Conservation (phyloP, 768 basidiomycete species). For the Daedaleopsis sinensis region DNA sequence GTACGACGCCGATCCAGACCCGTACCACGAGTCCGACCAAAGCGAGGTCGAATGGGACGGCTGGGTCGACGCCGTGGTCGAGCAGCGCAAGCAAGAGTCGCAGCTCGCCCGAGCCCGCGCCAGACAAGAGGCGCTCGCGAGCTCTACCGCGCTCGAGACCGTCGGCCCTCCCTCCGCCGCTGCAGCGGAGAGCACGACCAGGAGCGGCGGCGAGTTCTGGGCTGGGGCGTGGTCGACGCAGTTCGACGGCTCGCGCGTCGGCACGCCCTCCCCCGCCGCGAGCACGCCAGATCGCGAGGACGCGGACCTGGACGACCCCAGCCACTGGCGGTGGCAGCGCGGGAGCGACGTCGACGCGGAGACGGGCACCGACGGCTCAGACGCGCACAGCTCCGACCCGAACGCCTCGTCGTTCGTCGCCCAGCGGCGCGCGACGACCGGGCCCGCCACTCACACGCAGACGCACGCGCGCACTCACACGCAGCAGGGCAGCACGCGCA, state of each 20-base stretch:
- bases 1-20: constrained; percentile 20
- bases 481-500: constrained; percentile 4
- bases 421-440: background rate
- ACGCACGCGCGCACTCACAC: background rate
- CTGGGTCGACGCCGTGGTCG: constrained; percentile 61
- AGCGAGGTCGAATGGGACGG: constrained; percentile 69
- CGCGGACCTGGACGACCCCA: background rate
- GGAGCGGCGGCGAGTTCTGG: constrained; percentile 5
- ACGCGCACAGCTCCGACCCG: constrained; percentile 10
- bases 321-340: background rate
- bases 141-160: constrained; percentile 6
- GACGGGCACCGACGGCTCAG: constrained; percentile 5
- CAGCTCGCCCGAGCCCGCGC: constrained; percentile 9
- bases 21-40: constrained; percentile 26
- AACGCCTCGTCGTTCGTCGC: background rate
- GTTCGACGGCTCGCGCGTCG: background rate
- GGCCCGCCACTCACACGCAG: no score
- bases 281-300: constrained; percentile 5
- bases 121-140: background rate
- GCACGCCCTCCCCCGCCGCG: background rate
- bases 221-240: constrained; percentile 4
- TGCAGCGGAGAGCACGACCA: background rate
- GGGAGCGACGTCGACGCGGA: constrained; percentile 14
- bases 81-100: constrained; percentile 39
- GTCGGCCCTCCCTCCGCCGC: background rate